Base-by-base conservation (phyloP, 2,329 filamentous ascomycete genomes). In the Escovopsis sp. region DNA sequence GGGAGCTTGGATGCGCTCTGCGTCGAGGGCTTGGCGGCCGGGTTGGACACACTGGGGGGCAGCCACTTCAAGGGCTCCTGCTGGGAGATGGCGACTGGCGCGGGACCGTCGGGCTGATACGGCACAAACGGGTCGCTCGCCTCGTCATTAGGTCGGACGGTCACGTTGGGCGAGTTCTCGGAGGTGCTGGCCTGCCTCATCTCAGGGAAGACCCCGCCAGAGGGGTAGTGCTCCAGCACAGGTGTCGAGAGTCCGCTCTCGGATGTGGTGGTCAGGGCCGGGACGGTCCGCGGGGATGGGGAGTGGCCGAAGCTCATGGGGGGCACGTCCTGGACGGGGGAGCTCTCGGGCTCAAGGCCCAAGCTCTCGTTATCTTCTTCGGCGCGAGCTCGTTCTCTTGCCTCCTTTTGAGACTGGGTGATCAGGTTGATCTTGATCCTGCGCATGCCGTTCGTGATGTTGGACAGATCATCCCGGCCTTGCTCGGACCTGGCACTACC, bases 351-450 rank as follows among this genome's bases (percentile, higher is more conserved):
- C 4, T 41, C 12, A 30, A 11, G 12, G 28, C 42, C 19, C 32
- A 47, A 40, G 12, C 43, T 40, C 8, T 48, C 47, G 34, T 49
- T 53, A 19, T 52, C 49, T 12, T 50, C 47, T 12, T 54, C 54
- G 12, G 51, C 39, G 4, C 51, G 52, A 9, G 56, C 51, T 42
- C 55, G 54, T 41, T 68, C 67, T 26, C 64, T 68, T 2, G 70
- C 73, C 40, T 76, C 74, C 49, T 67, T 70, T 51, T 77, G 71
- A 34, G 73, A 66, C 46, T 76, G 68, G 2, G 73, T 77, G 34
- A 78, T 63, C 23, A 80, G 55, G 41, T 72, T 78, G 51, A 80
- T 75, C 53, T 72, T 77, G 45, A 80, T 73, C 55, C 72, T 77
- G 55, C 73, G 77, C 68, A 80, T 72, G 2, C 72, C 70, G 33